Evolutionary conservation across 2,329 filamentous ascomycete genomes (phyloP).

Genomic region (Talaromyces sp.): DNA sequence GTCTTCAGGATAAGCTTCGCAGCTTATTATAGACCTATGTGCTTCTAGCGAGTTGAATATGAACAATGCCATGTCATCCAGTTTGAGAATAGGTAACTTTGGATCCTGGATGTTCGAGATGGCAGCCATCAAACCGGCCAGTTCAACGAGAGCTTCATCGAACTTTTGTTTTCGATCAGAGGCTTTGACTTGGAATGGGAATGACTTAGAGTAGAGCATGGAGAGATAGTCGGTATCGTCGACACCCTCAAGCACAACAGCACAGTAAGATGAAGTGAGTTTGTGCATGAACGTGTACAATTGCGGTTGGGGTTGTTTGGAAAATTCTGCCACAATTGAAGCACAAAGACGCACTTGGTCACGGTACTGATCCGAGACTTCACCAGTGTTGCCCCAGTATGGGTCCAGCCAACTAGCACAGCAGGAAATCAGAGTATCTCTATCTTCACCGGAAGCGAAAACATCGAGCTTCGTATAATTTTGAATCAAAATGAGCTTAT

Average conservation of each 20-base stretch:
- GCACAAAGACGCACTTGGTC: constrained; percentile 92
- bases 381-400: constrained; percentile 77
- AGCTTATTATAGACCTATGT: constrained; percentile 82
- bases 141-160: constrained; percentile 83
- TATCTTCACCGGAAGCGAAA: constrained; percentile 75
- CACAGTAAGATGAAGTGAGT: constrained; percentile 82
- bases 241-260: constrained; percentile 66
- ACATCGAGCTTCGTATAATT: constrained; percentile 81
- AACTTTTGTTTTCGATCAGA: constrained; percentile 62
- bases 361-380: constrained; percentile 79
- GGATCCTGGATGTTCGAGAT: constrained; percentile 71
- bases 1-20: constrained; percentile 80
- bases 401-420: constrained; percentile 88
- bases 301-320: constrained; percentile 70
- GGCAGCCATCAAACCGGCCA: constrained; percentile 81
- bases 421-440: constrained; percentile 70
- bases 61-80: constrained; percentile 70
- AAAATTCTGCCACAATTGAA: constrained; percentile 83
- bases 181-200: constrained; percentile 77
- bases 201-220: constrained; percentile 82
- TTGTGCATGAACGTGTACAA: constrained; percentile 88
- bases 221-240: constrained; percentile 63
- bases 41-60: constrained; percentile 77
- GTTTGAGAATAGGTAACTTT: constrained; percentile 73
- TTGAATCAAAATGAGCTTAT: constrained; percentile 88